phyloP scores from a whole-genome alignment of 1,284 basidiomycete species.

The Leccinum discolor region DNA sequence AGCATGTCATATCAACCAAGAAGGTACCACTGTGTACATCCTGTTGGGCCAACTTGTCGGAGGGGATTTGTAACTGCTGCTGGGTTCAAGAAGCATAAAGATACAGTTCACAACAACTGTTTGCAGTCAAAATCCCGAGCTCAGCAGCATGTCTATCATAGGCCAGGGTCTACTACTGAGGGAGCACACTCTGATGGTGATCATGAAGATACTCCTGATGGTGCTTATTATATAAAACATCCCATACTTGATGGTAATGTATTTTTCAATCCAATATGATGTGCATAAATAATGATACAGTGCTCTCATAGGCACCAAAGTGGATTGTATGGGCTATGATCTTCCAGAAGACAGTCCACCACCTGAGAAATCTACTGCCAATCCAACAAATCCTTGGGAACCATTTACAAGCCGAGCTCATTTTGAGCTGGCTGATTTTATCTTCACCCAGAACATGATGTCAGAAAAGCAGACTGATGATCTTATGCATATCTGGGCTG shows the following conservation, averaged over 20 bases:
- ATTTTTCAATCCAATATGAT: too few species aligned
- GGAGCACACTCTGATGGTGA: not conserved
- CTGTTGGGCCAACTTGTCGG: not conserved
- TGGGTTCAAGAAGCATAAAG: not conserved
- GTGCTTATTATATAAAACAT: not conserved
- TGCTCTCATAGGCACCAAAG: not conserved
- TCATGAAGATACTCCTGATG: not conserved
- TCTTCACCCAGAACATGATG: not conserved
- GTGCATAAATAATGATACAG: too few species aligned
- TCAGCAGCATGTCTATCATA: not conserved
- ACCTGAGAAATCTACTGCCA: not conserved
- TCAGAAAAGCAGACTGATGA: not conserved
- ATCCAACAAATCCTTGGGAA: not conserved
- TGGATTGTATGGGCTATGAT: not conserved
- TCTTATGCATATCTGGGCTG: not conserved
- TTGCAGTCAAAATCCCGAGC: not conserved
- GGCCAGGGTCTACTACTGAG: not conserved
- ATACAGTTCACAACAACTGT: not conserved
- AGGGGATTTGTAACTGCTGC: not conserved
- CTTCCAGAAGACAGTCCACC: not conserved
- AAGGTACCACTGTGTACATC: not conserved
- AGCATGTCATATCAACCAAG: not conserved
- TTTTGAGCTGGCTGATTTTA: not conserved
- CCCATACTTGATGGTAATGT: not conserved
- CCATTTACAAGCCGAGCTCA: not conserved